phyloP scores from a whole-genome alignment of 129 eudicot genomes.

The Artemisia tridentata region DNA sequence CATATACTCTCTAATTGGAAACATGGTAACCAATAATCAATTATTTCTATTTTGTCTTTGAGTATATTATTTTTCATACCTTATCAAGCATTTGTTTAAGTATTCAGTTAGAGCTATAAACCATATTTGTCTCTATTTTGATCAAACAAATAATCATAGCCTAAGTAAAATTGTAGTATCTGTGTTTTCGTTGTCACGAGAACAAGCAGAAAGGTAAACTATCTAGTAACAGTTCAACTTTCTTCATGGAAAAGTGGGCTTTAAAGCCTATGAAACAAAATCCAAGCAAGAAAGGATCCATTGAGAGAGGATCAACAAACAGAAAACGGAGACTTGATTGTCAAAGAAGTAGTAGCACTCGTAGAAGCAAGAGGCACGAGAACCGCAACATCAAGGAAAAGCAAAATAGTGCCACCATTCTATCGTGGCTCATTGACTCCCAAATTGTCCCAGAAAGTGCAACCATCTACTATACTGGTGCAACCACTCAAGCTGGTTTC shows the following conservation, averaged over 20 bases:
- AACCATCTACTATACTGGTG: constrained; percentile 21
- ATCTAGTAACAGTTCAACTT: not conserved
- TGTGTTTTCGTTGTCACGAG: not conserved
- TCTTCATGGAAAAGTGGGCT: constrained; percentile 17
- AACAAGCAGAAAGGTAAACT: not conserved
- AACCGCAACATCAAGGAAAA: not conserved
- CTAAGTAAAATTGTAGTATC: not conserved
- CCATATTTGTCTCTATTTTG: not conserved
- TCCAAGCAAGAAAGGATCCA: constrained; percentile 12
- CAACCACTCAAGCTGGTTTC: not conserved
- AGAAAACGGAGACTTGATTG: constrained; percentile 1
- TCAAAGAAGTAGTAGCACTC: constrained; percentile 4
- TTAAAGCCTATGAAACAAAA: constrained; percentile 14
- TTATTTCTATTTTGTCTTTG: not conserved
- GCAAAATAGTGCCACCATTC: constrained; percentile 31
- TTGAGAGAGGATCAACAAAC: constrained; percentile 4
- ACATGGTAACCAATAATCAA: constrained; percentile 11
- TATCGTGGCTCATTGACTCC: constrained; percentile 49
- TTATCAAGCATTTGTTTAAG: not conserved
- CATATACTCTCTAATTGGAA: constrained; percentile 12
- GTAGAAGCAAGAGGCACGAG: constrained; percentile 23
- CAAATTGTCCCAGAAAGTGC: constrained; percentile 28
- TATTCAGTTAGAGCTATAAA: not conserved
- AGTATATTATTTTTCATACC: constrained; percentile 11
- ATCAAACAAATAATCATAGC: constrained; percentile 7